Evolutionary conservation across 2,329 filamentous ascomycete genomes (phyloP), one percentile per base, ranked within the genome.

Genomic region (Hansfordia pulvinata): DNA sequence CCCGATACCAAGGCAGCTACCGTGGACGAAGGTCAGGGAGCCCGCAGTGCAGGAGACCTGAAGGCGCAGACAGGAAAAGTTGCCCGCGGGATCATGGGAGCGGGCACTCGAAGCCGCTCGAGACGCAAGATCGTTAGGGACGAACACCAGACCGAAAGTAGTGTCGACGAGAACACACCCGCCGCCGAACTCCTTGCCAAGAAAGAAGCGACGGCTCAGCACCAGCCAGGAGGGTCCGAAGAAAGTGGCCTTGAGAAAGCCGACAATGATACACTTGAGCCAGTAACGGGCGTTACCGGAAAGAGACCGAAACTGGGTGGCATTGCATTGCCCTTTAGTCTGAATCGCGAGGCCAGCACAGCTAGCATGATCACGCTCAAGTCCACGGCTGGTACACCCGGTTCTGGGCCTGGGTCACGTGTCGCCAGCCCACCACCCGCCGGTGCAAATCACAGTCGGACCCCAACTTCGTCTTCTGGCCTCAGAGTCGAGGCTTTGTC

Each of bases 271-370:
- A n/a, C n/a, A n/a, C n/a, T n/a, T n/a, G n/a, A n/a, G n/a, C n/a
- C n/a, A n/a, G n/a, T n/a, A n/a, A 40, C 34, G 3, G 67, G 64
- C 0, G 57, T 62, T 4, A 59, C 62, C 0, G 68, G 68, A 5
- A 78, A 76, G 41, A 58, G 79, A 3, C 75, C 78, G 0, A 73
- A 72, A 23, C 59, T 79, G 5, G 71, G 69, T 12, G 75, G 77
- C 1, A 68, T 84, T 15, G 77, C 80, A 0, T 65, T 82, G 38
- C 80, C 80, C 0, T 86, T 86, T 42, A 78, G 69, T 30, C 47
- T 86, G 10, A 64, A 65, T 27, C 66, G 65, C 36, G 64, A 77
- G 12, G 65, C 67, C 2, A 65, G 70, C 4, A 78, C 71, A 11
- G 75, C 75, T 1, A 83, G 76, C 51, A 82, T 78, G 64, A 53